Conservation (phyloP, 768 basidiomycete genomes). For the Leccinellum albellum region DNA sequence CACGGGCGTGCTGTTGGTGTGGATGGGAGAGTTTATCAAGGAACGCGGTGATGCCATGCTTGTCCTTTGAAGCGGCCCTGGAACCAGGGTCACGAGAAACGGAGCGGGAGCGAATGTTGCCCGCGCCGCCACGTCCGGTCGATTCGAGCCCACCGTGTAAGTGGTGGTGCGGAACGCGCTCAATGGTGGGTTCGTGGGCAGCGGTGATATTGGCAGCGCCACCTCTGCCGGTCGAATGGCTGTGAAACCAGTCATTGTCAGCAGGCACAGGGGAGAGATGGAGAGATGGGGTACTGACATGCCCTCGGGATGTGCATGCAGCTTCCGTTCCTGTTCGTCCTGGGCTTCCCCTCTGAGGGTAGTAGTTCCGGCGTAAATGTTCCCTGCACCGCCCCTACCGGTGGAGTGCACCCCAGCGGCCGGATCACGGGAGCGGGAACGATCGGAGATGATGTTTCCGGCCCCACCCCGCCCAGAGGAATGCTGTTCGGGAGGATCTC, state of each 20-base stretch:
- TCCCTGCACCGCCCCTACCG: constrained; percentile 65
- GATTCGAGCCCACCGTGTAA: constrained; percentile 33
- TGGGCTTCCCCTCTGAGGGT: constrained; percentile 14
- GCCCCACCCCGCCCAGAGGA: constrained; percentile 64
- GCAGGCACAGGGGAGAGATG: background rate
- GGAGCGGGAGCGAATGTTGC: constrained; percentile 53
- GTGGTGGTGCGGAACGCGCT: constrained; percentile 25
- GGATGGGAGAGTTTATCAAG: constrained; percentile 30
- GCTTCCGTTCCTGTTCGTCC: constrained; percentile 36
- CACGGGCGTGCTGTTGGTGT: constrained; percentile 4
- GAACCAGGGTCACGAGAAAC: constrained; percentile 24
- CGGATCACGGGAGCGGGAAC: constrained; percentile 47
- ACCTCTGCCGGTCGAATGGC: constrained; percentile 68
- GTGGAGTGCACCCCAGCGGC: constrained; percentile 39
- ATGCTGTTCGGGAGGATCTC: constrained; percentile 32
- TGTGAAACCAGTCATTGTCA: constrained; percentile 21
- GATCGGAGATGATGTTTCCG: constrained; percentile 56
- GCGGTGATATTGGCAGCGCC: constrained; percentile 60
- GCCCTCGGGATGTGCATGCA: constrained; percentile 30
- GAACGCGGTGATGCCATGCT: constrained; percentile 29
- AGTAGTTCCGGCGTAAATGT: constrained; percentile 38
- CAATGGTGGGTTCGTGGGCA: constrained; percentile 35
- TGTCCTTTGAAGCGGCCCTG: constrained; percentile 28
- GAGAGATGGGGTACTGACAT: constrained; percentile 36
- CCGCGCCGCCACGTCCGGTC: constrained; percentile 57